These are phyloP conservation scores for Tricholoma furcatifolium DNA, from an alignment of 768 basidiomycete genomes.

Conservation along the genomic window DNA sequence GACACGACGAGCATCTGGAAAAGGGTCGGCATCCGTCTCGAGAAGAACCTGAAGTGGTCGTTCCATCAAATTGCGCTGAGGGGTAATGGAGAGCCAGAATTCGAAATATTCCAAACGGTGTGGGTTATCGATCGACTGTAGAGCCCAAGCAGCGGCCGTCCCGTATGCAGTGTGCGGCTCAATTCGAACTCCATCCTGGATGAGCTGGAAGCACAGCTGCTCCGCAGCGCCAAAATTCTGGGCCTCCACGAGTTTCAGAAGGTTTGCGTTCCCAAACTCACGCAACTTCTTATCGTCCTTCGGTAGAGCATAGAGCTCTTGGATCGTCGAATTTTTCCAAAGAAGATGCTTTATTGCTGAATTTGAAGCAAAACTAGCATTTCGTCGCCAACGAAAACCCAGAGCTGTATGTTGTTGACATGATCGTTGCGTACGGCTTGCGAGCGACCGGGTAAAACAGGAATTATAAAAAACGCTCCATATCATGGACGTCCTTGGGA, in stretches of 20 bases:
- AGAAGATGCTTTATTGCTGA: constrained; percentile 12
- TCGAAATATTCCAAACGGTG: constrained; percentile 8
- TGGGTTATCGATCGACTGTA: constrained; percentile 13
- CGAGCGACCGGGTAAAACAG: too few relatives aligned
- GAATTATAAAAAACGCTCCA: too few relatives aligned
- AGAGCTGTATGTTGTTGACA: too few relatives aligned
- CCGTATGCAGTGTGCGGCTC: constrained; percentile 14
- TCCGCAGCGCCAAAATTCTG: constrained; percentile 19
- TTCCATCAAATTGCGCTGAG: constrained; percentile 4
- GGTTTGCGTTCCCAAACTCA: constrained; percentile 5
- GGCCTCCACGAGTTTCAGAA: constrained; percentile 13
- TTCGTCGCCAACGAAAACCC: not conserved
- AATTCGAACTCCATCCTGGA: constrained; percentile 10
- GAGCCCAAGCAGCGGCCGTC: constrained; percentile 15
- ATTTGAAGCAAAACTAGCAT: not conserved
- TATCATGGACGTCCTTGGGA: too few relatives aligned
- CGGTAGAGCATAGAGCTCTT: constrained; percentile 6
- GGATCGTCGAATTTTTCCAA: constrained; percentile 4
- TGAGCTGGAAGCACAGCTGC: constrained; percentile 15
- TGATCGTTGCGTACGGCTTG: too few relatives aligned
- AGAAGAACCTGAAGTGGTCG: not conserved
- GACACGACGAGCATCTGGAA: constrained; percentile 10
- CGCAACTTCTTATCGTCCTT: not conserved
- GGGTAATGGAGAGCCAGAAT: constrained; percentile 21
- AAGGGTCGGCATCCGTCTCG: not conserved